Evolutionary conservation across 495 filamentous ascomycete species (phyloP).

Genomic region (Aspergillus olivimuriae): DNA sequence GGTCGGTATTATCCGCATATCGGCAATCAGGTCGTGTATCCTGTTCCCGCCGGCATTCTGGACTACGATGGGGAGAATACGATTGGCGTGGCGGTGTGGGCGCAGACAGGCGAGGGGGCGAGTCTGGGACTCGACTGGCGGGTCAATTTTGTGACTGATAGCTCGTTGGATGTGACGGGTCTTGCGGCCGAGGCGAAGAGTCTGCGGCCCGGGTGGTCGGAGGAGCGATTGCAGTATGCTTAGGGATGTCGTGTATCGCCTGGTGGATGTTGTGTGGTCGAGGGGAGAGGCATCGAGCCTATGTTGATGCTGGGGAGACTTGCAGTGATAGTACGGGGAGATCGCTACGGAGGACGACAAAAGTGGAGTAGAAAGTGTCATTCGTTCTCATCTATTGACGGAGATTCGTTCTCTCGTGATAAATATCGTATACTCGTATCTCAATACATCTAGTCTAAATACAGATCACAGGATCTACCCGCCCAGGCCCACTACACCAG

Average conservation of each 20-base stretch:
- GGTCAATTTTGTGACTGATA: slow-evolving; percentile 34
- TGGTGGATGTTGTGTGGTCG: too few species aligned
- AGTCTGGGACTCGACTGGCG: slow-evolving; percentile 29
- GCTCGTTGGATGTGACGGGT: slow-evolving; percentile 34
- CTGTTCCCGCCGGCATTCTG: slow-evolving; percentile 43
- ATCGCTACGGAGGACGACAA: too few species aligned
- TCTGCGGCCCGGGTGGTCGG: slow-evolving; percentile 36
- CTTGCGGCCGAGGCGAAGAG: slow-evolving; percentile 22
- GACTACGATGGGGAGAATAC: slow-evolving; percentile 42
- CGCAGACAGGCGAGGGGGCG: slow-evolving; percentile 38
- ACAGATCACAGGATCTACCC: too few species aligned
- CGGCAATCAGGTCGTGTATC: slow-evolving; percentile 46
- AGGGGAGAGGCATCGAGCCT: too few species aligned
- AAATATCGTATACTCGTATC: too few species aligned
- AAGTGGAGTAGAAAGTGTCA: too few species aligned
- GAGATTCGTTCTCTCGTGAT: too few species aligned
- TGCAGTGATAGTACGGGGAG: too few species aligned
- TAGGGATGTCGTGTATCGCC: too few species aligned
- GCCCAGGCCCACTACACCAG: slow-evolving; percentile 20
- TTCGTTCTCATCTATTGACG: too few species aligned
- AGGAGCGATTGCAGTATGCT: slow-evolving; percentile 26
- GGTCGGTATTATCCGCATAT: slow-evolving; percentile 45
- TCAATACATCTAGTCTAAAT: too few species aligned
- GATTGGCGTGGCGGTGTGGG: slow-evolving; percentile 42
- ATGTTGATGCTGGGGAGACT: too few species aligned